These are phyloP conservation scores for Boletales sp. DNA, from an alignment of 768 basidiomycete genomes.

Conservation along the genomic window DNA sequence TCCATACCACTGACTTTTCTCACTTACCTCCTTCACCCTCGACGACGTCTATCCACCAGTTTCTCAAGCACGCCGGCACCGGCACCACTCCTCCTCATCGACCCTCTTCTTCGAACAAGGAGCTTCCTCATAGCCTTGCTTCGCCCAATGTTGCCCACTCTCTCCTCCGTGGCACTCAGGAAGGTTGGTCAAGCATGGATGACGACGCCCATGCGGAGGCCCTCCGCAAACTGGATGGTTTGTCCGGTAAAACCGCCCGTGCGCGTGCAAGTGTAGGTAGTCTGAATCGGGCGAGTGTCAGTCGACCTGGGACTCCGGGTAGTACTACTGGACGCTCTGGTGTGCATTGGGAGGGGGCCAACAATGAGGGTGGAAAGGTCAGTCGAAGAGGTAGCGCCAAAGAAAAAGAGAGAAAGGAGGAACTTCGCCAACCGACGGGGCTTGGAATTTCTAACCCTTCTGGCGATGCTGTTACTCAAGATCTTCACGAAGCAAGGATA, in stretches of 20 bases:
- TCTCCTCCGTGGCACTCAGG: conserved; percentile 79
- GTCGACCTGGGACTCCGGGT: conserved; percentile 73
- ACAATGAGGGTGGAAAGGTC: conserved; percentile 32
- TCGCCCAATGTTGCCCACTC: conserved; percentile 76
- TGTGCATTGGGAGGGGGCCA: conserved; percentile 76
- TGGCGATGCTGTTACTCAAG: conserved; percentile 32
- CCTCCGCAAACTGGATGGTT: conserved; percentile 87
- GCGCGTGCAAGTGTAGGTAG: conserved; percentile 76
- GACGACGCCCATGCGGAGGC: conserved; percentile 90
- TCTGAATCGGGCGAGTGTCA: conserved; percentile 60
- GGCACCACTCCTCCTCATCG: conserved; percentile 34
- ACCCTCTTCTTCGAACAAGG: conserved; percentile 38
- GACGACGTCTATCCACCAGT: conserved; percentile 83
- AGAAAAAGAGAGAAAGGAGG: conserved; percentile 46
- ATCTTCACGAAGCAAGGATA: conserved; percentile 40
- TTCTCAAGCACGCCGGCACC: conserved; percentile 56
- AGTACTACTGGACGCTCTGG: conserved; percentile 46
- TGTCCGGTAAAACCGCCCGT: conserved; percentile 71
- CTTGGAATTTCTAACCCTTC: conserved; percentile 36
- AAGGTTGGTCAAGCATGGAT: conserved; percentile 85
- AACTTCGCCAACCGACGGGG: conserved; percentile 22
- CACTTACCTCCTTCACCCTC: conserved; percentile 90
- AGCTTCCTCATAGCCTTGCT: conserved; percentile 39
- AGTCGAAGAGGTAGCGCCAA: conserved; percentile 37
- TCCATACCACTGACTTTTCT: conserved; percentile 75